A percentile compares a stretch with the other conserved stretches of the same genome.
Evolutionary conservation across 2,329 filamentous ascomycete species (phyloP).

Genomic region (Teratosphaeria destructans): DNA sequence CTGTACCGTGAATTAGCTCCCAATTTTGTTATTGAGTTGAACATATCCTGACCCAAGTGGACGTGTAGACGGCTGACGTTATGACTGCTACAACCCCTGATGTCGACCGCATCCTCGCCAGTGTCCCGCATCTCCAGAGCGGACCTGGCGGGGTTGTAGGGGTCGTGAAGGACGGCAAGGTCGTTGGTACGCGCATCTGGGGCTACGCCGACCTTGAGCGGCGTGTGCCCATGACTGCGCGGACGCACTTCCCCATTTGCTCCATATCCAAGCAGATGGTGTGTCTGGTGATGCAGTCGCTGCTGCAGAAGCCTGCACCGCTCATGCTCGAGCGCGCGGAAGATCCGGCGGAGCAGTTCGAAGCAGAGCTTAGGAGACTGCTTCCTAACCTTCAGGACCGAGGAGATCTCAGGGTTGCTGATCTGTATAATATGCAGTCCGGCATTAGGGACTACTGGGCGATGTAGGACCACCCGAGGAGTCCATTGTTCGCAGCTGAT

Average conservation of each 20-base stretch:
- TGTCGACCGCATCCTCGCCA: constrained; percentile 4
- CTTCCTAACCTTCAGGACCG: constrained; percentile 19
- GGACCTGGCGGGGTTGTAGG: constrained; percentile 36
- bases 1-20: too few species aligned
- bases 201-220: constrained; percentile 35
- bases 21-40: neutral
- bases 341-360: constrained; percentile 9
- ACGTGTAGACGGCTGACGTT: neutral
- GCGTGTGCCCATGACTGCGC: constrained; percentile 26
- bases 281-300: constrained; percentile 13
- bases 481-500: neutral
- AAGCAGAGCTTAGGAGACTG: constrained; percentile 21
- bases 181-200: constrained; percentile 31
- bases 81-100: neutral
- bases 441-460: constrained; percentile 39
- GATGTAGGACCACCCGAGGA: constrained; percentile 8
- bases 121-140: constrained; percentile 12
- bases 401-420: constrained; percentile 25
- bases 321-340: constrained; percentile 12
- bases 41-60: neutral
- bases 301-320: constrained; percentile 25
- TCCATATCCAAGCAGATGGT: constrained; percentile 38
- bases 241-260: constrained; percentile 35
- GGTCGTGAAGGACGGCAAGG: constrained; percentile 33
- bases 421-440: constrained; percentile 34